Evolutionary conservation across 78 protist species (phyloP).

Genomic region (Planoprotostelium fungivorum): DNA sequence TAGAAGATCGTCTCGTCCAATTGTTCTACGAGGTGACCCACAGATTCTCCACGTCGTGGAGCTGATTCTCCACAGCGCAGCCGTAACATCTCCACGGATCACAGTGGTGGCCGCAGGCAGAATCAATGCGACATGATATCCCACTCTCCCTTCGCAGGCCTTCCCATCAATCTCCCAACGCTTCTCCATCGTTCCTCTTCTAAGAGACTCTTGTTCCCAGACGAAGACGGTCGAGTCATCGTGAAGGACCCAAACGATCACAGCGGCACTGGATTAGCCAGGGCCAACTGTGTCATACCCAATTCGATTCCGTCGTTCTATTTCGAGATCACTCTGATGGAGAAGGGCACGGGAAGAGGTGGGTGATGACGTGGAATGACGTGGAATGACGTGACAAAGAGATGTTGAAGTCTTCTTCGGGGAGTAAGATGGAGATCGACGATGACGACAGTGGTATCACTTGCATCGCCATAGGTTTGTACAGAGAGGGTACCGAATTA

Average conservation of each 20-base stretch:
- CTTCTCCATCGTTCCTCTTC: not conserved
- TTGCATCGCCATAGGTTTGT: not conserved
- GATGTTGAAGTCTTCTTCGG: not conserved
- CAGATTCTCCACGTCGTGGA: too few relatives aligned
- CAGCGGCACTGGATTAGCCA: not conserved
- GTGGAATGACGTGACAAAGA: not conserved
- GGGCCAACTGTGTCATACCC: slow-evolving; percentile 1
- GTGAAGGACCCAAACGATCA: not conserved
- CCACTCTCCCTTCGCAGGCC: not conserved
- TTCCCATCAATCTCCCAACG: not conserved
- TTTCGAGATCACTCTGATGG: not conserved
- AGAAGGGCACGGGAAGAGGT: not conserved
- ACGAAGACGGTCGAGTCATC: not conserved
- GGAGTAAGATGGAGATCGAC: not conserved
- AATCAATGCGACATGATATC: not conserved
- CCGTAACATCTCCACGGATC: not conserved
- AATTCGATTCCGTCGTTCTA: not conserved
- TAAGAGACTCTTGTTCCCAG: not conserved
- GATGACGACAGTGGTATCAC: not conserved
- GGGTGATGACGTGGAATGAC: not conserved
- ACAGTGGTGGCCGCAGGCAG: not conserved
- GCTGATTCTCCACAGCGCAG: not conserved
- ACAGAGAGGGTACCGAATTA: not conserved
- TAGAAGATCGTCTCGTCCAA: not conserved
- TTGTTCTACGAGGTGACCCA: not conserved